A percentile compares a stretch with the other conserved stretches of the same genome.
phyloP scores from a whole-genome alignment of 176 grass and related monocot genomes.

The Tillandsia fasciculata region DNA sequence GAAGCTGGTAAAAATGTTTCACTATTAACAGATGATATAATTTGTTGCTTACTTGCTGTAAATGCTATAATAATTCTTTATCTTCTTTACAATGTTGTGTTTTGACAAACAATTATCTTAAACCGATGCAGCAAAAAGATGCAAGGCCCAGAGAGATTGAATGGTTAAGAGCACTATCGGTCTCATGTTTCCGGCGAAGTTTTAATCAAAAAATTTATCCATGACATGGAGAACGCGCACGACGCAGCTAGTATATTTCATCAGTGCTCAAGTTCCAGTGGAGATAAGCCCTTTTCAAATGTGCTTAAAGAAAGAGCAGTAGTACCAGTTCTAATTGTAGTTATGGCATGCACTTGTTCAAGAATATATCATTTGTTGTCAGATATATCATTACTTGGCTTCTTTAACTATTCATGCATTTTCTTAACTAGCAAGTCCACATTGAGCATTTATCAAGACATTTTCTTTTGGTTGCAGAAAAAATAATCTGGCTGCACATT shows the following conservation, averaged over 20 bases:
- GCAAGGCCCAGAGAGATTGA: constrained; percentile 4
- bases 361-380: too few relatives aligned
- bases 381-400: too few relatives aligned
- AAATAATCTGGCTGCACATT: too few relatives aligned
- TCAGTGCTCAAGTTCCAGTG: background rate
- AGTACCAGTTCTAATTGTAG: background rate
- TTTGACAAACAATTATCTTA: background rate
- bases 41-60: background rate
- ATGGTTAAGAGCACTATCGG: background rate
- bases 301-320: background rate
- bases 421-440: too few relatives aligned
- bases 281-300: background rate
- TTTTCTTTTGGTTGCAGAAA: too few relatives aligned
- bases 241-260: too few relatives aligned
- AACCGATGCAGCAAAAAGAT: constrained; percentile 23
- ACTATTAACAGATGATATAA: too few relatives aligned
- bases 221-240: background rate
- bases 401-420: too few relatives aligned
- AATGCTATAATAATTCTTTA: background rate
- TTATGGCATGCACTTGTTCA: background rate
- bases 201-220: background rate
- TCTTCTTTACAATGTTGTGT: background rate
- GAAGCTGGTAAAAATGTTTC: too few relatives aligned
- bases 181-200: background rate
- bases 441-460: too few relatives aligned